Conservation (phyloP, 2,329 filamentous ascomycete genomes). For the Neofusicoccum sp. region DNA sequence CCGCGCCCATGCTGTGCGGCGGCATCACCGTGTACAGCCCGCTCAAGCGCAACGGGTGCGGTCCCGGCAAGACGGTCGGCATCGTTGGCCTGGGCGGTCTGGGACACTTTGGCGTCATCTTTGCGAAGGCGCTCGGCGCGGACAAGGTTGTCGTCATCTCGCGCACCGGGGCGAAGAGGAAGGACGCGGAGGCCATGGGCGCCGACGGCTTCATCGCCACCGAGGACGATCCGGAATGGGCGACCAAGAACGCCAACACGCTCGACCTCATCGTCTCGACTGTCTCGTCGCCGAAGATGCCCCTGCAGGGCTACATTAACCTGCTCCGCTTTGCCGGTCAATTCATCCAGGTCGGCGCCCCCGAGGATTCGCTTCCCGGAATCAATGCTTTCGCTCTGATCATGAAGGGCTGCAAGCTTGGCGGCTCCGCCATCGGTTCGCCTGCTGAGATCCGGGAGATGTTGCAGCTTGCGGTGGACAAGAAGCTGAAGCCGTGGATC, state of each 20-base stretch:
- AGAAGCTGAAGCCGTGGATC: slow-evolving; percentile 60
- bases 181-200: slow-evolving; percentile 61
- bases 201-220: slow-evolving; percentile 60
- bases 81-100: slow-evolving; percentile 72
- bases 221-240: slow-evolving; percentile 59
- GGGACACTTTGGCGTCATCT: slow-evolving; percentile 71
- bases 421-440: slow-evolving; percentile 49
- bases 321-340: slow-evolving; percentile 59
- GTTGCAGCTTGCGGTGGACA: slow-evolving; percentile 58
- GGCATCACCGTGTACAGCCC: slow-evolving; percentile 74
- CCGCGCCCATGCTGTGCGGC: slow-evolving; percentile 72
- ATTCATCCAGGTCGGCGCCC: slow-evolving; percentile 66
- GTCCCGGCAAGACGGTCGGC: slow-evolving; percentile 68
- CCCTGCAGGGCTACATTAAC: slow-evolving; percentile 59
- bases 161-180: slow-evolving; percentile 57
- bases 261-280: slow-evolving; percentile 62
- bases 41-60: slow-evolving; percentile 64
- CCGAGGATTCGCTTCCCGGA: slow-evolving; percentile 56
- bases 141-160: slow-evolving; percentile 65
- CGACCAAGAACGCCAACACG: slow-evolving; percentile 43
- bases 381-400: slow-evolving; percentile 61
- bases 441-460: slow-evolving; percentile 61
- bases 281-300: slow-evolving; percentile 60
- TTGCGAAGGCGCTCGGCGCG: slow-evolving; percentile 66
- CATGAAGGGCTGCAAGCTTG: slow-evolving; percentile 50